These are phyloP conservation scores for Calonectria henricotiae DNA, from an alignment of 2,329 filamentous ascomycete genomes.

Conservation along the genomic window DNA sequence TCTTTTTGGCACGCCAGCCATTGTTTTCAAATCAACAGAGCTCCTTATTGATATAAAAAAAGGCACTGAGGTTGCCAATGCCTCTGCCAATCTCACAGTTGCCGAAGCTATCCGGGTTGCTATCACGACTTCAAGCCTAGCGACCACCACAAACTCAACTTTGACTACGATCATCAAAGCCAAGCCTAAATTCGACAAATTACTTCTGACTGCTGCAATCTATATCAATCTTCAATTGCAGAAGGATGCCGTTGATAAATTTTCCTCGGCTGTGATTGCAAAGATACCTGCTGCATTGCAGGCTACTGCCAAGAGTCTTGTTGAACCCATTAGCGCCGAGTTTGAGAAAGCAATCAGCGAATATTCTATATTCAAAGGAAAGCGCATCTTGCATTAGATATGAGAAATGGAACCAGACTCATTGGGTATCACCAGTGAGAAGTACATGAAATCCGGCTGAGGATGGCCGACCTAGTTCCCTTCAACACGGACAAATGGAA, in stretches of 20 bases:
- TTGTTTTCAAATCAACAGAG: slow-evolving; percentile 59
- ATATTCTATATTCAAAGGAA: slow-evolving; percentile 47
- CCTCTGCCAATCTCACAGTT: slow-evolving; percentile 58
- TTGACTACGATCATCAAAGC: slow-evolving; percentile 59
- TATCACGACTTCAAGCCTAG: slow-evolving; percentile 57
- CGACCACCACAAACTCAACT: slow-evolving; percentile 58
- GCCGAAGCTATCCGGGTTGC: slow-evolving; percentile 61
- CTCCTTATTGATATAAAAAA: slow-evolving; percentile 62
- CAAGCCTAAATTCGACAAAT: slow-evolving; percentile 64
- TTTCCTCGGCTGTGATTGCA: slow-evolving; percentile 58
- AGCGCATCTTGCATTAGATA: neutral
- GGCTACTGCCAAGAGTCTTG: slow-evolving; percentile 56
- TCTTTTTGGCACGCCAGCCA: slow-evolving; percentile 60
- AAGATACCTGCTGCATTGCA: slow-evolving; percentile 61
- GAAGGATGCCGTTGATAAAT: slow-evolving; percentile 60
- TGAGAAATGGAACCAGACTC: too few relatives aligned
- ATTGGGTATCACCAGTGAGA: neutral
- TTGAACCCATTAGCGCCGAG: slow-evolving; percentile 58
- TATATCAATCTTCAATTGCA: slow-evolving; percentile 61
- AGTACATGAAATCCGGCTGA: too few relatives aligned
- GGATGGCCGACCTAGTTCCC: neutral
- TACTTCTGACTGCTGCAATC: slow-evolving; percentile 63
- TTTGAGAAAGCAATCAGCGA: slow-evolving; percentile 60
- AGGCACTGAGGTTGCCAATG: slow-evolving; percentile 58
- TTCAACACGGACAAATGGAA: neutral